phyloP scores from a whole-genome alignment of 768 basidiomycete species.

The Kwoniella newhampshirensis region DNA sequence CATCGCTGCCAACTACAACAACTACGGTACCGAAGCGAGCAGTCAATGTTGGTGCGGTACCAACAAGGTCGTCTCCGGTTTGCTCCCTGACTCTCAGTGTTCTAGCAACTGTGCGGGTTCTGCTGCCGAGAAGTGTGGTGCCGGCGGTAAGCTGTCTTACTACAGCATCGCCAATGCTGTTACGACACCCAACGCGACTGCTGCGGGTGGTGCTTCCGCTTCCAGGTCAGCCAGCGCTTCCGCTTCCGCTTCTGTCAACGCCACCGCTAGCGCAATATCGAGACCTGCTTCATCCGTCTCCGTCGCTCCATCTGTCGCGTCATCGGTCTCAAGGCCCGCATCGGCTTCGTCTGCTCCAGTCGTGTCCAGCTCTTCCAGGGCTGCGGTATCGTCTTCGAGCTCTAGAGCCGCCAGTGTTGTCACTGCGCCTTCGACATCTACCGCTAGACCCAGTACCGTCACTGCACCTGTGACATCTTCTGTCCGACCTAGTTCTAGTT shows the following conservation, averaged over 20 bases:
- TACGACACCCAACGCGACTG: neutral
- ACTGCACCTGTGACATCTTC: neutral
- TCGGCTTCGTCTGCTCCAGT: constrained; percentile 5
- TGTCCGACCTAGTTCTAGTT: too few species aligned
- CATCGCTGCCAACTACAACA: constrained; percentile 20
- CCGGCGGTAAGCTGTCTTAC: constrained; percentile 19
- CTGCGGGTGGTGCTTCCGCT: neutral
- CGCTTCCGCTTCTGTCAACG: neutral
- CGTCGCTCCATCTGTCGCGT: constrained; percentile 1
- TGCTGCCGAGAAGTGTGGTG: constrained; percentile 30
- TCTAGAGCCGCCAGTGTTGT: neutral
- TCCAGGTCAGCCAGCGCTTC: constrained; percentile 5
- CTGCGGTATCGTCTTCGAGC: constrained; percentile 29
- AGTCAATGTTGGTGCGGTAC: constrained; percentile 39
- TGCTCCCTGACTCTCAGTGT: constrained; percentile 32
- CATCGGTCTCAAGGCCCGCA: constrained; percentile 2
- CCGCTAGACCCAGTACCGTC: neutral
- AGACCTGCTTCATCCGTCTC: neutral
- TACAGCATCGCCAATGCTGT: constrained; percentile 17
- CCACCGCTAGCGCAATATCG: neutral
- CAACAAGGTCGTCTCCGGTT: constrained; percentile 5
- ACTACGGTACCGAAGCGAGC: constrained; percentile 28
- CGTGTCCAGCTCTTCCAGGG: neutral
- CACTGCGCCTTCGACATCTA: constrained; percentile 8
- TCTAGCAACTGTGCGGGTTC: constrained; percentile 27